phyloP scores from a whole-genome alignment of 768 basidiomycete genomes.

The Hebeloma cylindrosporum region DNA sequence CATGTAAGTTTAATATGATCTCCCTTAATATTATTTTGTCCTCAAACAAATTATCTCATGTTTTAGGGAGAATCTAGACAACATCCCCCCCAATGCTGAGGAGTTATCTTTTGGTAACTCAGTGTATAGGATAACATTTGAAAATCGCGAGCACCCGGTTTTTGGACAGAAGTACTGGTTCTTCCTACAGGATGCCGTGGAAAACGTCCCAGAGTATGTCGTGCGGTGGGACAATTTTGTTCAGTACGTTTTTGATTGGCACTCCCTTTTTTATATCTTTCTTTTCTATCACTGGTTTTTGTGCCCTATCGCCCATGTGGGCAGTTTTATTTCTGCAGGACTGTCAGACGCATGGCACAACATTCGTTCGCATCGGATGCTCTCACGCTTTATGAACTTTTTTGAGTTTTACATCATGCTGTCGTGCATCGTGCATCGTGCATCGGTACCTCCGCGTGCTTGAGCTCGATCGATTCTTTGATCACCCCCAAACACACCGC shows the following conservation, averaged over 20 bases:
- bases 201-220: conserved; percentile 95
- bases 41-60: conserved; percentile 2
- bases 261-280: neutral
- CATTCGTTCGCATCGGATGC: too few relatives aligned
- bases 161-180: conserved; percentile 96
- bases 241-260: conserved; percentile 56
- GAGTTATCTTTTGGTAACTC: conserved; percentile 87
- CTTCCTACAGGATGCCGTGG: conserved; percentile 92
- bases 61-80: conserved; percentile 68
- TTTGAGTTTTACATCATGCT: too few relatives aligned
- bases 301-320: too few relatives aligned
- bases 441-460: too few relatives aligned
- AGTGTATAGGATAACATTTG: conserved; percentile 88
- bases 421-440: too few relatives aligned
- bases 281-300: neutral
- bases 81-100: conserved; percentile 59
- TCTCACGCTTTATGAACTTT: too few relatives aligned
- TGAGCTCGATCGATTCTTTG: too few relatives aligned
- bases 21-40: conserved; percentile 9
- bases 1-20: conserved; percentile 53
- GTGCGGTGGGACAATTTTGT: conserved; percentile 96
- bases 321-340: too few relatives aligned
- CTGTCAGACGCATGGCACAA: too few relatives aligned
- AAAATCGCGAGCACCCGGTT: conserved; percentile 59
- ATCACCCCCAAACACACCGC: too few relatives aligned